Conservation (phyloP, 345 rosid genomes). For the Pugionium dolabratum region DNA sequence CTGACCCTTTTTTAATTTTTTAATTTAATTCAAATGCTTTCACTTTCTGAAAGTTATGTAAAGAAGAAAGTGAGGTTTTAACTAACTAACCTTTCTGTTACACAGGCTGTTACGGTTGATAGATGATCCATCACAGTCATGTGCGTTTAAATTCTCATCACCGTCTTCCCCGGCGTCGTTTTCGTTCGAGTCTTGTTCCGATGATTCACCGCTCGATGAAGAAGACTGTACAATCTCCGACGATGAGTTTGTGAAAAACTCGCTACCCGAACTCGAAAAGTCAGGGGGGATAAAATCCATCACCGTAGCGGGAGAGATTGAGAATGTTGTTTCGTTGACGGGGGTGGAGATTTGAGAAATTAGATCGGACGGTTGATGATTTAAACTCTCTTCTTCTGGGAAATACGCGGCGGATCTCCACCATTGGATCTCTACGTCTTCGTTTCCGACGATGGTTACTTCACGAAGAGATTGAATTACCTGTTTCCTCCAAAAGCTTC, state of each 20-base stretch:
- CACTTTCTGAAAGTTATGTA: no score
- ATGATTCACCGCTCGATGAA: slow-evolving; percentile 38
- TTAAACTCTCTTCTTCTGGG: slow-evolving; percentile 37
- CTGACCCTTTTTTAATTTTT: not conserved
- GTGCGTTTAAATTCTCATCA: slow-evolving; percentile 38
- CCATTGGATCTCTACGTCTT: slow-evolving; percentile 41
- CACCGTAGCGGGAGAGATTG: not conserved
- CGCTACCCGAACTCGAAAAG: slow-evolving; percentile 46
- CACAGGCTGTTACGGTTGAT: slow-evolving; percentile 40
- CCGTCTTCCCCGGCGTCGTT: slow-evolving; percentile 46
- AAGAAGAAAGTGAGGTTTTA: slow-evolving; percentile 14
- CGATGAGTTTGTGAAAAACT: slow-evolving; percentile 44
- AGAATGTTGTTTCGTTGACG: slow-evolving; percentile 17
- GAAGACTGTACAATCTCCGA: not conserved
- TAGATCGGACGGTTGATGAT: slow-evolving; percentile 41
- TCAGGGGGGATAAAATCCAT: slow-evolving; percentile 22
- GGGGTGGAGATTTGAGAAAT: slow-evolving; percentile 5
- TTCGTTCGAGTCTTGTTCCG: slow-evolving; percentile 38
- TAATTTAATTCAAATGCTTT: no score
- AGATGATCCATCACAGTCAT: slow-evolving; percentile 52
- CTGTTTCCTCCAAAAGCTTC: slow-evolving; percentile 56
- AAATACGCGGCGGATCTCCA: slow-evolving; percentile 54
- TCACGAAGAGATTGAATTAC: slow-evolving; percentile 25
- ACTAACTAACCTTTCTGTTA: slow-evolving; percentile 50
- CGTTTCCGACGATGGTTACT: not conserved